Evolutionary conservation across 352 stramenopile species (phyloP).

Genomic region (Globisporangium radiosum): DNA sequence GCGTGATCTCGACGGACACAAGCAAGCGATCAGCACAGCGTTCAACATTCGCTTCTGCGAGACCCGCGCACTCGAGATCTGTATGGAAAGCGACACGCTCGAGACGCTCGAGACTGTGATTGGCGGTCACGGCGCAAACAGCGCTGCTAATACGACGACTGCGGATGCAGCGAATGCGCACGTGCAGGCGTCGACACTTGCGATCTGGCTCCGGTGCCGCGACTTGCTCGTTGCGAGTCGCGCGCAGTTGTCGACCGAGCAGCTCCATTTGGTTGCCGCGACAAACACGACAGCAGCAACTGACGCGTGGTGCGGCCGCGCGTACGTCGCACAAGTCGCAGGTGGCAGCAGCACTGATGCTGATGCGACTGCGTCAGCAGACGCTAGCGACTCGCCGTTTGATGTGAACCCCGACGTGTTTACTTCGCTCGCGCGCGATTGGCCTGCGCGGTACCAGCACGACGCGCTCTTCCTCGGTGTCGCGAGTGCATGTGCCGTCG

Average conservation of each 20-base stretch:
- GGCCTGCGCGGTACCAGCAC: constrained; percentile 4
- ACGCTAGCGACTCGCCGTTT: constrained; percentile 7
- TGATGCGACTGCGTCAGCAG: neutral
- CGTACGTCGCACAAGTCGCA: constrained; percentile 1
- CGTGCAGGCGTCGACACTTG: neutral
- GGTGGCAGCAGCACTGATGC: neutral
- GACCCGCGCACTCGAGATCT: constrained; percentile 12
- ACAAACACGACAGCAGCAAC: constrained; percentile 5
- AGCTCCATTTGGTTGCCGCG: constrained; percentile 10
- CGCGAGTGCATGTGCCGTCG: constrained; percentile 1
- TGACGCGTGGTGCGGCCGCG: constrained; percentile 15
- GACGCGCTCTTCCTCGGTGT: constrained; percentile 7
- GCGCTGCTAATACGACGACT: too few relatives aligned
- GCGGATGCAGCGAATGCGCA: neutral
- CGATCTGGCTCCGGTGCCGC: constrained; percentile 12
- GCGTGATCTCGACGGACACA: neutral
- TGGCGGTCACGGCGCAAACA: neutral
- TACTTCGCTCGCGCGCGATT: constrained; percentile 7
- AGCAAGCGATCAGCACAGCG: constrained; percentile 2
- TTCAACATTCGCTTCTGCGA: constrained; percentile 19
- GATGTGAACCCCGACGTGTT: constrained; percentile 12
- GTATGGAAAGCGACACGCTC: constrained; percentile 5
- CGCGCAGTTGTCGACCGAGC: neutral
- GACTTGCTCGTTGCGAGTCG: constrained; percentile 9
- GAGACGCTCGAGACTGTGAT: constrained; percentile 11